A percentile compares a stretch with the other conserved stretches of the same genome.
These are phyloP conservation scores for Yamadazyma friedrichii DNA, from an alignment of 1,139 yeast genomes.

Conservation along the genomic window DNA sequence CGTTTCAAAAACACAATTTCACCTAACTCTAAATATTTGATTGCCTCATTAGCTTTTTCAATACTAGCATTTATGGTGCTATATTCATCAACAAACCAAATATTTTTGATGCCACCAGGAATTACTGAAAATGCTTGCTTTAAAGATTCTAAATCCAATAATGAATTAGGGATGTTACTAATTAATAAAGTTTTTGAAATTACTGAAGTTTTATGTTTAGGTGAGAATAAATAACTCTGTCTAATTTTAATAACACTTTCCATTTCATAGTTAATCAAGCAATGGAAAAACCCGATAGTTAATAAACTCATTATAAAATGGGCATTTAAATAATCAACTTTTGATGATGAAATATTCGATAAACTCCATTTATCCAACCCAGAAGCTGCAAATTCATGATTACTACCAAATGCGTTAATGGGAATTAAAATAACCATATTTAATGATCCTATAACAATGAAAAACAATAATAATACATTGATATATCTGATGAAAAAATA, in stretches of 20 bases:
- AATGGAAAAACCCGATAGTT: slow-evolving; percentile 54
- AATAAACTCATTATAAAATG: slow-evolving; percentile 56
- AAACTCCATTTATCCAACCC: slow-evolving; percentile 63
- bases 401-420: slow-evolving; percentile 49
- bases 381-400: slow-evolving; percentile 25
- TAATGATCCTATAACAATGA: slow-evolving; percentile 46
- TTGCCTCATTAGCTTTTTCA: slow-evolving; percentile 22
- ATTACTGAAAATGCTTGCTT: slow-evolving; percentile 28
- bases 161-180: slow-evolving; percentile 45
- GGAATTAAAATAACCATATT: slow-evolving; percentile 58
- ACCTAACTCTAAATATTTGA: slow-evolving; percentile 40
- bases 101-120: slow-evolving; percentile 46
- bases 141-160: slow-evolving; percentile 26
- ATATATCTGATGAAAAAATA: slow-evolving; percentile 60
- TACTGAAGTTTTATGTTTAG: slow-evolving; percentile 22
- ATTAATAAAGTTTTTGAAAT: slow-evolving; percentile 45
- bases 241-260: slow-evolving; percentile 45
- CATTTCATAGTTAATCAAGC: slow-evolving; percentile 50
- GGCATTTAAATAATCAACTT: slow-evolving; percentile 44
- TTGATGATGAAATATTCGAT: slow-evolving; percentile 54
- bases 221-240: slow-evolving; percentile 32
- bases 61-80: slow-evolving; percentile 30
- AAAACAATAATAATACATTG: slow-evolving; percentile 46
- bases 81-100: slow-evolving; percentile 54
- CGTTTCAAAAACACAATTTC: slow-evolving; percentile 20